These are phyloP conservation scores for Tieghemostelium lacteum DNA, from an alignment of 78 protist species.

Conservation along the genomic window DNA sequence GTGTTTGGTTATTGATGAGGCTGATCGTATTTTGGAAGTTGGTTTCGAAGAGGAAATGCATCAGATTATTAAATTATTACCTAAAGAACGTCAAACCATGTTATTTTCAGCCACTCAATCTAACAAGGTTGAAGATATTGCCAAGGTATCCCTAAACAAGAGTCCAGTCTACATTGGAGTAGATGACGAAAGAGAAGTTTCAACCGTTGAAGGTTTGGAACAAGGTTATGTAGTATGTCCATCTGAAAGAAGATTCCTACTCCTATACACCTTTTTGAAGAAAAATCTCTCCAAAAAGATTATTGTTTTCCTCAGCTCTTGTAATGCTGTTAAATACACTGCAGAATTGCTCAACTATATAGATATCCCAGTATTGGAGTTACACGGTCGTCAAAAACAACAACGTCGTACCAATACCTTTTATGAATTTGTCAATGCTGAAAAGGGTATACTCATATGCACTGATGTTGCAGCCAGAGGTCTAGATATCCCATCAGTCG, in stretches of 20 bases:
- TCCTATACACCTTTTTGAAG: conserved; percentile 98
- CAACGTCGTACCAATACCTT: conserved; percentile 97
- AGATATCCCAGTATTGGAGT: conserved; percentile 96
- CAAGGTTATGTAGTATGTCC: conserved; percentile 98
- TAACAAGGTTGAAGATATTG: conserved; percentile 93
- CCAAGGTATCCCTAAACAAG: conserved; percentile 88
- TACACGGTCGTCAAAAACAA: conserved; percentile 99
- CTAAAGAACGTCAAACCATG: conserved; percentile 96
- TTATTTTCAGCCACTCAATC: conserved; percentile 99
- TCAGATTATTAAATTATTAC: conserved; percentile 94
- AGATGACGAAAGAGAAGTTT: conserved; percentile 77
- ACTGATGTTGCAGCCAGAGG: conserved; percentile 99
- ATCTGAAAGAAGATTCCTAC: conserved; percentile 92
- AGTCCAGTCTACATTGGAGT: conserved; percentile 93
- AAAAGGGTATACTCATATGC: conserved; percentile 95
- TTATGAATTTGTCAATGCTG: conserved; percentile 97
- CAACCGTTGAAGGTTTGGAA: conserved; percentile 90
- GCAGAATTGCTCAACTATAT: conserved; percentile 99
- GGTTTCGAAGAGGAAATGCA: conserved; percentile 98
- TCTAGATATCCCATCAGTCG: conserved; percentile 98
- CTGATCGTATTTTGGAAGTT: conserved; percentile 96
- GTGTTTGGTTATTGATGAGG: conserved; percentile 98
- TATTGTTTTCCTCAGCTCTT: conserved; percentile 92
- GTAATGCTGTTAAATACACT: conserved; percentile 95
- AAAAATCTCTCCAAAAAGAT: conserved; percentile 93